A percentile compares a stretch with the other conserved stretches of the same genome.
Conservation (phyloP, 306 rosid species). For the Hippophae rhamnoides region DNA sequence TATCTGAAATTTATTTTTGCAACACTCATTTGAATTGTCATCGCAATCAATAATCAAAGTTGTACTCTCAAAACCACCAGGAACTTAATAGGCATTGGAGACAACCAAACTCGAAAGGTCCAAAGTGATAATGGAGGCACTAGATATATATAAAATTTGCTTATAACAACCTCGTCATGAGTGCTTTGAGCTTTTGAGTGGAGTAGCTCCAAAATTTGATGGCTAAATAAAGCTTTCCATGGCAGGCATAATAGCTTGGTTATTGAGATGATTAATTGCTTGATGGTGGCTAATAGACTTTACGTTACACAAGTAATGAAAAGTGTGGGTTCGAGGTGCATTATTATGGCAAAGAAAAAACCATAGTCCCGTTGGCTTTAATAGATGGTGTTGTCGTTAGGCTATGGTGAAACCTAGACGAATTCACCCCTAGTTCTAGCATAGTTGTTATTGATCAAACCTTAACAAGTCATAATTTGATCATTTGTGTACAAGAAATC, state of each 20-base stretch:
- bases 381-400: slow-evolving; percentile 42
- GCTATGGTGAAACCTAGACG: slow-evolving; percentile 76
- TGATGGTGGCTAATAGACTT: slow-evolving; percentile 58
- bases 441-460: slow-evolving; percentile 16
- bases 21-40: slow-evolving; percentile 60
- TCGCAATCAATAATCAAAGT: slow-evolving; percentile 66
- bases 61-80: slow-evolving; percentile 58
- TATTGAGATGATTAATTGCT: slow-evolving; percentile 38
- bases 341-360: slow-evolving; percentile 55
- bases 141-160: slow-evolving; percentile 72
- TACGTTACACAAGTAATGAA: slow-evolving; percentile 52
- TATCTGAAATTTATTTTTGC: too few species aligned
- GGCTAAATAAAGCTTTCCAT: slow-evolving; percentile 30
- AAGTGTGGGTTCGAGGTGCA: slow-evolving; percentile 76
- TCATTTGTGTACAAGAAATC: slow-evolving; percentile 7
- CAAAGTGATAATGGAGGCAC: slow-evolving; percentile 47
- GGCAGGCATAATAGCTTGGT: slow-evolving; percentile 5
- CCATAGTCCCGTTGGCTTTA: slow-evolving; percentile 63
- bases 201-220: slow-evolving; percentile 17
- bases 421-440: slow-evolving; percentile 96
- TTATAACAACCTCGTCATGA: slow-evolving; percentile 98
- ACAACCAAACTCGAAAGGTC: slow-evolving; percentile 79
- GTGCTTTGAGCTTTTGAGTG: slow-evolving; percentile 79
- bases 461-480: slow-evolving; percentile 27
- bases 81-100: slow-evolving; percentile 73